phyloP scores from a whole-genome alignment of 257 asterid species.

The Gentiana dahurica region DNA sequence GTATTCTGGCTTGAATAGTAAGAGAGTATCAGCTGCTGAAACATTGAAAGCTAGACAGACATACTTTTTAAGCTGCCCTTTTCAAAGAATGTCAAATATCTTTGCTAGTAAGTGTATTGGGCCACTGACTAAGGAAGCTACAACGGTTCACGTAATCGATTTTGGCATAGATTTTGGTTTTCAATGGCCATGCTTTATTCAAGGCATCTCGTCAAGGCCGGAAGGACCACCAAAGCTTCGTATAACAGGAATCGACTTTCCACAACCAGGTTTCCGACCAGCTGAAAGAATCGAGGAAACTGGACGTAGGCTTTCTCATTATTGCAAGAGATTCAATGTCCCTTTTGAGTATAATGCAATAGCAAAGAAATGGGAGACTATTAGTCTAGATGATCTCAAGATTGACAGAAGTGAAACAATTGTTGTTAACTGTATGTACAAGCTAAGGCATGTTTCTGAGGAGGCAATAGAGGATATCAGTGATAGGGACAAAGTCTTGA shows the following conservation, averaged over 20 bases:
- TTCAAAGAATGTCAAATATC: slow-evolving; percentile 48
- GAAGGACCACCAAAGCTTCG: slow-evolving; percentile 72
- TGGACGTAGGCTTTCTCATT: slow-evolving; percentile 55
- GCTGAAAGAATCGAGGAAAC: slow-evolving; percentile 70
- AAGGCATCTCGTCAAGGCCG: slow-evolving; percentile 35
- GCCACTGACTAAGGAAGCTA: slow-evolving; percentile 31
- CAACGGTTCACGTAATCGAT: slow-evolving; percentile 60
- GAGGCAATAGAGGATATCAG: too few species aligned
- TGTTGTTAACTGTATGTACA: too few species aligned
- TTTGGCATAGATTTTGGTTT: slow-evolving; percentile 79
- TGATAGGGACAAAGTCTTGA: too few species aligned
- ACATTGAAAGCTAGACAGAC: slow-evolving; percentile 74
- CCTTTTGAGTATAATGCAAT: slow-evolving; percentile 69
- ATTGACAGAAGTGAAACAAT: too few species aligned
- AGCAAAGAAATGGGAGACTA: slow-evolving; percentile 20
- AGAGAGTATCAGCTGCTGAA: slow-evolving; percentile 56
- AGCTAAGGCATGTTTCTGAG: too few species aligned
- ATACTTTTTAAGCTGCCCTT: slow-evolving; percentile 62
- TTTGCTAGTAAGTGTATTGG: slow-evolving; percentile 55
- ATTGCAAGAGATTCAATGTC: slow-evolving; percentile 68
- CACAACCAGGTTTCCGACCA: slow-evolving; percentile 83
- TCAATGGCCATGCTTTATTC: slow-evolving; percentile 87
- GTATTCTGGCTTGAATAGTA: slow-evolving; percentile 49
- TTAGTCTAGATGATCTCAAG: too few species aligned
- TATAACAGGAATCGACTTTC: slow-evolving; percentile 67